Conservation (phyloP, 805 yeast species). For the Candida suzukii region DNA sequence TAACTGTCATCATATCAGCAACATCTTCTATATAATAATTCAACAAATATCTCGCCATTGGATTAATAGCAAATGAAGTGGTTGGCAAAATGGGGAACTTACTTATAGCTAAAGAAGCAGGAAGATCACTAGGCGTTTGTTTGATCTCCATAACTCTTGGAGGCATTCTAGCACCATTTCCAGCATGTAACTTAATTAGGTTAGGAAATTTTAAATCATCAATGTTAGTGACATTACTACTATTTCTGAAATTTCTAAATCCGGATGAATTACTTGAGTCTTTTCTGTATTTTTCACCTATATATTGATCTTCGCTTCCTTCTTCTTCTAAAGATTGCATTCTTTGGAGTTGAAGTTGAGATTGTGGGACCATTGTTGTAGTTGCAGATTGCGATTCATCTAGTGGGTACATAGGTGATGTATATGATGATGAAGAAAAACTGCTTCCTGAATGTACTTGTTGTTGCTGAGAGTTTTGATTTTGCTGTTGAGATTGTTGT, state of each 20-base stretch:
- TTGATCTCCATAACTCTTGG: constrained; percentile 45
- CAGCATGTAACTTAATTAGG: constrained; percentile 23
- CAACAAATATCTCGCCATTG: constrained; percentile 64
- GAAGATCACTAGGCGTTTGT: constrained; percentile 28
- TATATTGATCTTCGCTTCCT: no score
- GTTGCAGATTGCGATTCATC: background rate
- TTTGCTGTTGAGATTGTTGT: background rate
- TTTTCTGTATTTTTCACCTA: background rate
- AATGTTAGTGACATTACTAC: constrained; percentile 18
- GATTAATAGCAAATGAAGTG: constrained; percentile 56
- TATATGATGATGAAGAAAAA: constrained; percentile 19
- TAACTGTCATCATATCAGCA: constrained; percentile 66
- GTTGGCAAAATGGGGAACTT: constrained; percentile 36
- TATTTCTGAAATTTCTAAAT: constrained; percentile 17
- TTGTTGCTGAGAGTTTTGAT: constrained; percentile 25
- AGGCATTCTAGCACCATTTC: constrained; percentile 39
- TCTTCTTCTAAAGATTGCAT: no score
- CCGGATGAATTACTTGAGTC: background rate
- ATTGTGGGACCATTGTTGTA: background rate
- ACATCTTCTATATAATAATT: constrained; percentile 70
- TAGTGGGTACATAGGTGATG: constrained; percentile 4
- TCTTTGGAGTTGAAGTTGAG: no score
- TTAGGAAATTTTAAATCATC: constrained; percentile 2
- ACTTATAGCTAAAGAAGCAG: constrained; percentile 34
- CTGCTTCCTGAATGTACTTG: background rate